Conservation (phyloP, 164 flowering plant genomes). For the Protea cynaroides region DNA sequence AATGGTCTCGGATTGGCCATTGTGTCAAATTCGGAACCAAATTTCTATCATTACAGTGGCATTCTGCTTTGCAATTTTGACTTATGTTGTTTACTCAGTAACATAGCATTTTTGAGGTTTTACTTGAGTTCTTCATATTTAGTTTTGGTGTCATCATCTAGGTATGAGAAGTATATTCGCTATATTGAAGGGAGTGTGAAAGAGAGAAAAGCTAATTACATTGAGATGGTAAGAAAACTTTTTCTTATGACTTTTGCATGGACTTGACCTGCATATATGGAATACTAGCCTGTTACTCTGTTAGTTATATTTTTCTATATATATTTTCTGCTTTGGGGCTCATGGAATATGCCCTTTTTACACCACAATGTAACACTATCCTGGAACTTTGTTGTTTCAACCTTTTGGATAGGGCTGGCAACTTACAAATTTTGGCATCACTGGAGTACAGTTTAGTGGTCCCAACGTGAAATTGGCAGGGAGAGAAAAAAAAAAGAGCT, state of each 20-base stretch:
- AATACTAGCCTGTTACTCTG: neutral
- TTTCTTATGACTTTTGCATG: neutral
- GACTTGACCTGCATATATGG: neutral
- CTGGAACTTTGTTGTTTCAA: too few relatives aligned
- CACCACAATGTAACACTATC: neutral
- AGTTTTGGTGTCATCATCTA: constrained; percentile 20
- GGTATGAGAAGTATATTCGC: constrained; percentile 96
- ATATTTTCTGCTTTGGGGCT: neutral
- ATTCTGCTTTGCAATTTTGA: neutral
- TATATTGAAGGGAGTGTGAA: constrained; percentile 75
- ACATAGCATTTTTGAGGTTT: neutral
- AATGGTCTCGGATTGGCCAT: too few relatives aligned
- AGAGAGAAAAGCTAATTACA: constrained; percentile 79
- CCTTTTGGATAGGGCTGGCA: too few relatives aligned
- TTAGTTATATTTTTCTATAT: neutral
- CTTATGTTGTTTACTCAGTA: neutral
- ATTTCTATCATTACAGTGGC: neutral
- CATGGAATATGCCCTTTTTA: too few relatives aligned
- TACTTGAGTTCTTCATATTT: neutral
- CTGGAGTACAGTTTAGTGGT: too few relatives aligned
- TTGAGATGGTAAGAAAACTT: constrained; percentile 71
- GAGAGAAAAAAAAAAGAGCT: too few relatives aligned
- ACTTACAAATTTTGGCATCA: too few relatives aligned
- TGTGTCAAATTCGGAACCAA: too few relatives aligned
- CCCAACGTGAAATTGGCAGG: too few relatives aligned